Conservation (phyloP, 441 rosid species). For the Jatropha podagrica region DNA sequence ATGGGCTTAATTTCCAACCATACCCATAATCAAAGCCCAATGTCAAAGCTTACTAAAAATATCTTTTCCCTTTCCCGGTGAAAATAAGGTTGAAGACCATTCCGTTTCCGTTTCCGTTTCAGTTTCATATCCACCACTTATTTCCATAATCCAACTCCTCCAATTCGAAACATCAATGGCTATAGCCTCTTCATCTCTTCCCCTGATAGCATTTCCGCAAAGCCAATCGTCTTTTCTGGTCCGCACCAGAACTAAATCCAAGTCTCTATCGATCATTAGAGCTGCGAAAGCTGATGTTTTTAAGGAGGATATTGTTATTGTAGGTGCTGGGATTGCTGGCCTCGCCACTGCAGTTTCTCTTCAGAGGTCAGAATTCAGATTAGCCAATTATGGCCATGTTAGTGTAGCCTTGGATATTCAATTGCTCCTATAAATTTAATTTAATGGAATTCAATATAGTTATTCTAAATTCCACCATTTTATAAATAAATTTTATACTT, state of each 20-base stretch:
- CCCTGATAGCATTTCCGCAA: constrained; percentile 21
- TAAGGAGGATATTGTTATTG: constrained; percentile 62
- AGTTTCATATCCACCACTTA: constrained; percentile 28
- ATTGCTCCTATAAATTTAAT: too few species aligned
- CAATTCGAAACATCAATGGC: constrained; percentile 28
- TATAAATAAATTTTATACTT: too few species aligned
- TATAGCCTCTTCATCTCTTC: constrained; percentile 32
- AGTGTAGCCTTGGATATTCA: too few species aligned
- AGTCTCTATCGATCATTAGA: constrained; percentile 21
- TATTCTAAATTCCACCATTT: too few species aligned
- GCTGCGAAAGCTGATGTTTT: constrained; percentile 32
- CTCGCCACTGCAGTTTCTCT: constrained; percentile 90
- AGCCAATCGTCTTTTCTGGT: constrained; percentile 24
- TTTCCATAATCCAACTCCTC: constrained; percentile 14
- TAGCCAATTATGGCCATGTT: too few species aligned
- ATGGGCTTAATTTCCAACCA: not conserved
- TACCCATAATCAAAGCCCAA: not conserved
- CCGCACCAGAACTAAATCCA: constrained; percentile 31
- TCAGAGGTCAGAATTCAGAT: constrained; percentile 39
- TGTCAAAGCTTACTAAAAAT: not conserved
- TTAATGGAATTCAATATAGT: too few species aligned
- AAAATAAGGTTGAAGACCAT: not conserved
- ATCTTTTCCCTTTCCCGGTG: not conserved
- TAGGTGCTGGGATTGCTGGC: constrained; percentile 90
- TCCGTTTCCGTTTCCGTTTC: too few species aligned